Percentiles rank a stretch among this genome's conserved stretches.
phyloP scores from a whole-genome alignment of 306 rosid species.

The Cucumis melo region DNA sequence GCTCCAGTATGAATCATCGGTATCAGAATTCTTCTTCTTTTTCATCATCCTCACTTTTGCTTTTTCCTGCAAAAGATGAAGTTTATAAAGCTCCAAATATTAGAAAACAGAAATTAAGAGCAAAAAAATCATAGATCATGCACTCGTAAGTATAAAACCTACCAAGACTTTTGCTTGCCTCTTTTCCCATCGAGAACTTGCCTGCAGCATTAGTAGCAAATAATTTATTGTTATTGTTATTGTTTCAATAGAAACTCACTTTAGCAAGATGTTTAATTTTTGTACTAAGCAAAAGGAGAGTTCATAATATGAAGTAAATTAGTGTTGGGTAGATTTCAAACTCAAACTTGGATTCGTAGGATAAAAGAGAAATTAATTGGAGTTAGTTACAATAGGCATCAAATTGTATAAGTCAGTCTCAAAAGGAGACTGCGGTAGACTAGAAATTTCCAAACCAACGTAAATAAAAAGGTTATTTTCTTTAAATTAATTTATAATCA shows the following conservation, averaged over 20 bases:
- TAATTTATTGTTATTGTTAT: neutral
- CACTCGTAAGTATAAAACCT: conserved; percentile 7
- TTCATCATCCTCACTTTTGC: conserved; percentile 70
- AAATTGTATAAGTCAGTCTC: too few relatives aligned
- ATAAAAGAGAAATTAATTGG: too few relatives aligned
- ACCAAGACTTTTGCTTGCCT: conserved; percentile 89
- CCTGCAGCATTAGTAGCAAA: conserved; percentile 31
- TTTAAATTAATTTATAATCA: too few relatives aligned
- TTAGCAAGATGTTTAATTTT: neutral
- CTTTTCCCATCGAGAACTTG: conserved; percentile 86
- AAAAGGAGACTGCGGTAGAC: too few relatives aligned
- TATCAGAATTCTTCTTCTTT: conserved; percentile 43
- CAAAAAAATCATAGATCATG: neutral
- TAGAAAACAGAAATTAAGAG: neutral
- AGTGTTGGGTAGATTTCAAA: too few relatives aligned
- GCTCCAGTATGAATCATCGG: conserved; percentile 53
- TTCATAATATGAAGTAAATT: too few relatives aligned
- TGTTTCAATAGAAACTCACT: too few relatives aligned
- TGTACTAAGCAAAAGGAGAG: neutral
- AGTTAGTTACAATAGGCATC: too few relatives aligned
- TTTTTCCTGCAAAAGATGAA: conserved; percentile 33
- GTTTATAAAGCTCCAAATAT: neutral
- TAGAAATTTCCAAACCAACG: too few relatives aligned
- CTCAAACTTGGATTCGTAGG: too few relatives aligned
- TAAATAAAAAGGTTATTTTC: too few relatives aligned